A percentile compares a stretch with the other conserved stretches of the same genome.
Evolutionary conservation across 148 eudicot species (phyloP).

Genomic region (Fagopyrum homotropicum): DNA sequence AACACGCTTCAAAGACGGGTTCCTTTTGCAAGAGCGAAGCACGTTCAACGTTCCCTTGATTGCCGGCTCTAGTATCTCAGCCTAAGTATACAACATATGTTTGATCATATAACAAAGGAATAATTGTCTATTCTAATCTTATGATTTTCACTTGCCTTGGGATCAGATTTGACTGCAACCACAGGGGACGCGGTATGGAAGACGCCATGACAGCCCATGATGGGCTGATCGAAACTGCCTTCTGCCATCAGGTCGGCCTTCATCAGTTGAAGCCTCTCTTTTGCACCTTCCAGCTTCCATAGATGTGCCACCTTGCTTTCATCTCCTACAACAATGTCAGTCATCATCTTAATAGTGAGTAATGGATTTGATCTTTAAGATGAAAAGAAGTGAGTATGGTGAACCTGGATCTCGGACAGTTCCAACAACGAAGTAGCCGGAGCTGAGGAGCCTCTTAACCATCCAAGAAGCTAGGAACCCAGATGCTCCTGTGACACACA

Average conservation of each 20-base stretch:
- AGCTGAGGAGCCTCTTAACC: conserved; percentile 60
- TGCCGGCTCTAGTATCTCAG: conserved; percentile 81
- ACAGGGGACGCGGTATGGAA: conserved; percentile 97
- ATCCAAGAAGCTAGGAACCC: conserved; percentile 93
- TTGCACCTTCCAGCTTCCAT: conserved; percentile 82
- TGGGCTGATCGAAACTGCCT: conserved; percentile 83
- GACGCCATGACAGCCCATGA: conserved; percentile 75
- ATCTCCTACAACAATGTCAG: conserved; percentile 33
- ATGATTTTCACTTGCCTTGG: conserved; percentile 32
- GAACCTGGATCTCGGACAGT: conserved; percentile 85
- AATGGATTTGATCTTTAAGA: background rate
- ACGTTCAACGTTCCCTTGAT: conserved; percentile 83
- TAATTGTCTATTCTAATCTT: background rate
- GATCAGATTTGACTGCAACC: conserved; percentile 33
- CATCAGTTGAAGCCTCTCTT: conserved; percentile 62
- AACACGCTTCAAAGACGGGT: conserved; percentile 67
- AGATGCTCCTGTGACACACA: conserved; percentile 92
- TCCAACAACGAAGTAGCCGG: conserved; percentile 68
- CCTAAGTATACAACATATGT: conserved; percentile 23
- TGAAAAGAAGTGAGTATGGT: background rate
- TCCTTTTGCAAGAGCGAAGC: conserved; percentile 75
- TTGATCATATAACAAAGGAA: background rate
- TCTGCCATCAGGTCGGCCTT: conserved; percentile 64
- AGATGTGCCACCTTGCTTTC: conserved; percentile 56
- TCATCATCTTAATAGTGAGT: background rate